Evolutionary conservation across 352 stramenopile species (phyloP).

Genomic region (Phytophthora sojae): DNA sequence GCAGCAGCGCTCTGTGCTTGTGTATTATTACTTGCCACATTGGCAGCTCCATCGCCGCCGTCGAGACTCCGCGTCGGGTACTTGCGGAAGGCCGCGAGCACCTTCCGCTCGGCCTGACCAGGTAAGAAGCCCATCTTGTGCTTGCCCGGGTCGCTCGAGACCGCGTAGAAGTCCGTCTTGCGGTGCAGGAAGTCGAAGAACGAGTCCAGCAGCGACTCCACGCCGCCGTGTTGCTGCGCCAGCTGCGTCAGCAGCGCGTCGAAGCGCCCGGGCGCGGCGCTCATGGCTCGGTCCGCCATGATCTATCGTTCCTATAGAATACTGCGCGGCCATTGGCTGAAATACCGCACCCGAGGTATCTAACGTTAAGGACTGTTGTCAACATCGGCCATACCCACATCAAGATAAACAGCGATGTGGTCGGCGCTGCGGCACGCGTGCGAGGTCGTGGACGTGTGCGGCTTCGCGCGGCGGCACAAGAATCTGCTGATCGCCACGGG

Average conservation of each 20-base stretch:
- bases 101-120: constrained; percentile 67
- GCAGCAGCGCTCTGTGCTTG: not conserved
- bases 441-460: constrained; percentile 47
- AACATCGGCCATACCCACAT: constrained; percentile 1
- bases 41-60: constrained; percentile 3
- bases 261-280: constrained; percentile 42
- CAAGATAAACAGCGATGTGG: constrained; percentile 55
- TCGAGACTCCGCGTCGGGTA: constrained; percentile 71
- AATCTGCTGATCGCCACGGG: constrained; percentile 60
- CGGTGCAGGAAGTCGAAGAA: constrained; percentile 98
- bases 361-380: not conserved
- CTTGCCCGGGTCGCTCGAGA: constrained; percentile 54
- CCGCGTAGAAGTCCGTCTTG: constrained; percentile 98
- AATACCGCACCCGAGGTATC: not conserved
- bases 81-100: constrained; percentile 72
- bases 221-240: constrained; percentile 93
- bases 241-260: constrained; percentile 94
- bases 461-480: constrained; percentile 78
- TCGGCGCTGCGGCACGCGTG: constrained; percentile 64
- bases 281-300: constrained; percentile 35
- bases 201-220: constrained; percentile 96
- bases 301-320: not conserved
- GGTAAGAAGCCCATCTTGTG: constrained; percentile 73
- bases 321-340: not conserved
- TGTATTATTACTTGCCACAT: not conserved